phyloP scores from a whole-genome alignment of 2,329 filamentous ascomycete species.

The Septoria linicola region DNA sequence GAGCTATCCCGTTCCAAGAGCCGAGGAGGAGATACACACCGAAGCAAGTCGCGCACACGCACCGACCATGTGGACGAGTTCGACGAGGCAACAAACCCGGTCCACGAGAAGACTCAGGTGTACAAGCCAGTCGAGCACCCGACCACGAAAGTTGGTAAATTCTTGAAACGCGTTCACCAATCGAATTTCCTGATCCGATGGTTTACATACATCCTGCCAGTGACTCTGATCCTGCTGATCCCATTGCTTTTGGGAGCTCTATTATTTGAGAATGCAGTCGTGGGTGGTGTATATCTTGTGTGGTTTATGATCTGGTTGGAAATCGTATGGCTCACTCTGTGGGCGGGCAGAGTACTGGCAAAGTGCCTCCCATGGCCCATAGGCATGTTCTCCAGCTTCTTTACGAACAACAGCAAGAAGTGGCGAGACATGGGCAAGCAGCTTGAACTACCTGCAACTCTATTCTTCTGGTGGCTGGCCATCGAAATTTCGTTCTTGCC shows the following conservation, averaged over 20 bases:
- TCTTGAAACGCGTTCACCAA: conserved; percentile 64
- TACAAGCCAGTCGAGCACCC: conserved; percentile 66
- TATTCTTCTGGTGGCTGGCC: conserved; percentile 91
- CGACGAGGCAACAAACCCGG: conserved; percentile 64
- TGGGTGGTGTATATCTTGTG: conserved; percentile 72
- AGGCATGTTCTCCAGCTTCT: conserved; percentile 66
- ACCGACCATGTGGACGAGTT: conserved; percentile 65
- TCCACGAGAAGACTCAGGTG: conserved; percentile 64
- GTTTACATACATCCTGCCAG: conserved; percentile 67
- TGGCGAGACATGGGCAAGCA: conserved; percentile 87
- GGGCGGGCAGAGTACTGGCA: conserved; percentile 67
- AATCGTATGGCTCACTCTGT: conserved; percentile 87
- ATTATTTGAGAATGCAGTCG: conserved; percentile 53
- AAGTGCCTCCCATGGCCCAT: conserved; percentile 64
- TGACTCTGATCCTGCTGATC: conserved; percentile 64
- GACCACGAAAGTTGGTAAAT: conserved; percentile 59
- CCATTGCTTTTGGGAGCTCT: conserved; percentile 66
- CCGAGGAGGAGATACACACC: conserved; percentile 48
- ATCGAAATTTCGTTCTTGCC: conserved; percentile 83
- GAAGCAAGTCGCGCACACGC: conserved; percentile 51
- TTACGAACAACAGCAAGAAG: conserved; percentile 86
- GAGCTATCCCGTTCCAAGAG: conserved; percentile 34
- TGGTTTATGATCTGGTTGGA: conserved; percentile 98
- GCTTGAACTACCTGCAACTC: conserved; percentile 77
- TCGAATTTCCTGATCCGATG: conserved; percentile 68